Evolutionary conservation across 371 early-diverging fungal genomes (phyloP), one percentile per base, ranked within the genome.

Genomic region (Mucor sp.): DNA sequence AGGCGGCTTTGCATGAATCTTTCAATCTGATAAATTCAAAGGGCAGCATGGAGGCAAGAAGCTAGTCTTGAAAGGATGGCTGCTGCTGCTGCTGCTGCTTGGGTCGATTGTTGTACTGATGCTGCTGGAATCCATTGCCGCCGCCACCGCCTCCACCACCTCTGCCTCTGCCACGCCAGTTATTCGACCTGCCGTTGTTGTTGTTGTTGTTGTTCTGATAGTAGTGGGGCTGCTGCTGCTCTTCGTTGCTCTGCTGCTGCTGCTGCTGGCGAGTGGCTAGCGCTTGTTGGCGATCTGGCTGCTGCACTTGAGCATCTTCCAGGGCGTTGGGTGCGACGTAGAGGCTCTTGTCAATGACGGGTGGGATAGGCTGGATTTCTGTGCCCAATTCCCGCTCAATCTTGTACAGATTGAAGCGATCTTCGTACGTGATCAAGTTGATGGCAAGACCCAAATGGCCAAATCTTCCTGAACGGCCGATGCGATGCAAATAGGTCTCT

Each of bases 401-500:
- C 81, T 91, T 90, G 87, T 95, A 96, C 62, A 98, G 85, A 77
- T 95, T 95, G 77, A 92, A 94, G 44, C 96, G 86, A 79, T 98
- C 98, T 65, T 98, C 98, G 72, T 95, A 92, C 0, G 98, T 98
- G 67, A 99, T 92, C 74, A 99, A 83, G 78, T 96, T 99, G 77
- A 99, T 95, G 28, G 98, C 99, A 25, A 97, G 79, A 64, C 99
- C 99, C 63, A 95, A 85, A 69, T 97, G 97, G 39, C 99, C 99
- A 77, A 97, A 99, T 61, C 99, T 90, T 8, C 99, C 99, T 30
- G 88, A 87, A 74, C 93, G 90, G 65, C 99, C 99, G 72, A 99
- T 98, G 67, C 99, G 92, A 84, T 99, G 99, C 30, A 99, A 84
- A 76, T 99, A 99, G 3, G 98, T 98, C 79, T 99, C 99, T 32